Evolutionary conservation across 441 rosid species (phyloP), one percentile per base, ranked within the genome.

Genomic region (Gossypium trilobum): DNA sequence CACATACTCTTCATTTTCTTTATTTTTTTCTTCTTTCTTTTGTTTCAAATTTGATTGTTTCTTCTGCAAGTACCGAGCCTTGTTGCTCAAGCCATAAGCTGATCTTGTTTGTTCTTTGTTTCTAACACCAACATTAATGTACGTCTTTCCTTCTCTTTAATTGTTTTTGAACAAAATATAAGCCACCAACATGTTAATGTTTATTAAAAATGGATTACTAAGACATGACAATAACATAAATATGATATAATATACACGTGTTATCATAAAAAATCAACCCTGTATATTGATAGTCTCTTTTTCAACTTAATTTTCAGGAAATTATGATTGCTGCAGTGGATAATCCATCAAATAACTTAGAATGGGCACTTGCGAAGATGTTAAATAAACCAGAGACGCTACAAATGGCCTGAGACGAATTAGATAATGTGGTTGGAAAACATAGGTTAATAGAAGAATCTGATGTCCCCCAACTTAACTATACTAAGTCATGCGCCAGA

Each of bases 121-220:
- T 22, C 23, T 22, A 22, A 22, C 23, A 22, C 23, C 23, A 22
- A 22, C 23, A 22, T 22, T 22, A 19, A 48, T 42, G 85, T 84
- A 25, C 29, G 81, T 39, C 2, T 36, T 3, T 7, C 8, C 39
- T 13, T 19, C 4, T 23, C 2, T 14, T 22, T 17, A 54, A 8
- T 54, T 2, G 58, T 17, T 54, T 27, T 54, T 52, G 20, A 16
- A 6, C 57, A 5, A 4, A 17, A 52, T n/a, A 48, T n/a, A n/a
- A 48, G 6, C 6, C 16, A 13, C 51, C 13, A 46, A 2, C 51
- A 46, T 4, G 6, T 29, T 29, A 29, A 4, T 4, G 6, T 29
- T 29, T 29, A 29, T 29, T 4, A 4, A 29, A 29, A 29, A 29
- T 29, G 5, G 33, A 29, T 4, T 0, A 29, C 33, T 29, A 4